These are phyloP conservation scores for Blepharisma stoltei DNA, from an alignment of 73 alveolate genomes.

Conservation along the genomic window DNA sequence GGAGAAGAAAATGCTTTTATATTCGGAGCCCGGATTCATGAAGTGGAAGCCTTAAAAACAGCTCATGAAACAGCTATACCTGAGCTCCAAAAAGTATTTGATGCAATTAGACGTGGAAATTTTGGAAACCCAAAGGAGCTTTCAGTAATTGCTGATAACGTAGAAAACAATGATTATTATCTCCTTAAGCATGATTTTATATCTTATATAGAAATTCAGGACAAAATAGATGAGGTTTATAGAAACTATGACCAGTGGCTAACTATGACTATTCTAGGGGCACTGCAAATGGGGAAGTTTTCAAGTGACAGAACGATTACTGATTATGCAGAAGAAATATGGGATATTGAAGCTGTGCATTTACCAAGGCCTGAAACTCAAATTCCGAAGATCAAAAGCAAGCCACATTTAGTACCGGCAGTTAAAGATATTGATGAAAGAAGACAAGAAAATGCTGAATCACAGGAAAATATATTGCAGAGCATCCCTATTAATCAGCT, in stretches of 20 bases:
- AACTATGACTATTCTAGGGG: slow-evolving; percentile 68
- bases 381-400: slow-evolving; percentile 48
- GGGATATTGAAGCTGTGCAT: slow-evolving; percentile 55
- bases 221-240: slow-evolving; percentile 63
- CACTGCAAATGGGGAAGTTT: slow-evolving; percentile 70
- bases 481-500: no score
- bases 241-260: slow-evolving; percentile 60
- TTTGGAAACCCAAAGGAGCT: slow-evolving; percentile 28
- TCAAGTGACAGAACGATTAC: slow-evolving; percentile 80
- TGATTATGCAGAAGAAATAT: slow-evolving; percentile 73
- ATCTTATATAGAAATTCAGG: slow-evolving; percentile 49
- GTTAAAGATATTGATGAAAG: not conserved
- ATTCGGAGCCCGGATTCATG: slow-evolving; percentile 60
- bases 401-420: slow-evolving; percentile 40
- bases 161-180: slow-evolving; percentile 25
- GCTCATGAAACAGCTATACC: slow-evolving; percentile 48
- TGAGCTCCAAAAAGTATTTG: not conserved
- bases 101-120: not conserved
- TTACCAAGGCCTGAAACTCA: slow-evolving; percentile 59
- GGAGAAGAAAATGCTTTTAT: slow-evolving; percentile 89
- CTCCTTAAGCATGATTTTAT: slow-evolving; percentile 18
- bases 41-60: slow-evolving; percentile 42
- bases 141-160: not conserved
- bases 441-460: not conserved
- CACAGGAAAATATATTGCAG: no score